Evolutionary conservation across 768 basidiomycete species (phyloP), one percentile per base, ranked within the genome.

Genomic region (Hypholoma fasciculare): DNA sequence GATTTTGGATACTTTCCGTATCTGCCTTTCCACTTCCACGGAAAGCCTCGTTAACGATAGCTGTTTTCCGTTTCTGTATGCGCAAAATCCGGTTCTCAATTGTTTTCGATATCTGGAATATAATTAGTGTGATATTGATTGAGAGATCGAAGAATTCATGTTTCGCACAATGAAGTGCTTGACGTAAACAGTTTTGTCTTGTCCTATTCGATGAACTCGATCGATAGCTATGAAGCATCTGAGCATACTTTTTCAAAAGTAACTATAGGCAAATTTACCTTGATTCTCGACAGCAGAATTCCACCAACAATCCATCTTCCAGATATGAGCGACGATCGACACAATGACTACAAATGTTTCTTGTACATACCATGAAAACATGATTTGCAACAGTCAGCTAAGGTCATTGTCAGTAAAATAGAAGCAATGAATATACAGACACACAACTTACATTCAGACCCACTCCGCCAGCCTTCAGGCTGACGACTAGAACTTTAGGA

Each of bases 221-320:
- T 94, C 92, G 65, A 94, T 89, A 14, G 92, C 92, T 88, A 52
- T 50, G 13, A 38, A 20, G 39, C 12, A 3, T 49, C 48, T n/a
- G 46, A 26, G 19, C 2, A 16, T 20, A 43, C 20, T 23, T 2
- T 49, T 27, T 37, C 14, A 40, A 27, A 30, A 53, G 14, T 30
- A 38, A 19, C n/a, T 34, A 36, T 26, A 48, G 2, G 7, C 1
- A 23, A 12, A 36, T 47, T 52, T 62, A 85, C 88, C 89, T 82
- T 94, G 92, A 52, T 86, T 86, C 68, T 94, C 92, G 4, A 81
- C 85, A 0, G 91, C 90, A 4, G 89, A 83, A 68, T 93, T 94
- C 92, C 92, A 94, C 92, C 92, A 93, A 63, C 90, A 94, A 65
- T 93, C 92, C 91, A 94, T 94, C 91, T 93, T 56, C 1, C 51